Evolutionary conservation across 2,329 filamentous ascomycete genomes (phyloP), one percentile per base, ranked within the genome.

Genomic region (Colletotrichum karsti): DNA sequence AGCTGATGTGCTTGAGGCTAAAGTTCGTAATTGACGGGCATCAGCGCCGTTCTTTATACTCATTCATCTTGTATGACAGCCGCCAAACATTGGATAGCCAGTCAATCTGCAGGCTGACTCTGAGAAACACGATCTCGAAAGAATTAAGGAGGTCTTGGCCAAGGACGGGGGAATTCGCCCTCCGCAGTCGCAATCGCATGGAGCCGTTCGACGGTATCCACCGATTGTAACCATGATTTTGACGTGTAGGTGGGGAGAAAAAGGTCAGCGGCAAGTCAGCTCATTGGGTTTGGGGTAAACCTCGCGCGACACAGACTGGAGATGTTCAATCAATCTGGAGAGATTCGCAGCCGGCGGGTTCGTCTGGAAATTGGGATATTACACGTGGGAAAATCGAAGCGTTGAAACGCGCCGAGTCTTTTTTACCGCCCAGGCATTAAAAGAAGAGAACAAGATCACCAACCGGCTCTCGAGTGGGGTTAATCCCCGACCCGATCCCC

Each of bases 141-240:
- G 57, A 51, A 63, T 67, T 56, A 66, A 62, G 63, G 63, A 62
- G 63, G 57, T 62, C 63, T 62, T 66, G 63, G 63, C 57, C 20
- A 10, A 2, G 30, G 26, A 56, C 30, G 33, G 26, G 56, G 30
- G 51, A 15, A n/a, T 50, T 20, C 13, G 20, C 30, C 57, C 57
- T 56, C 48, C 57, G 41, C 57, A 50, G 15, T 39, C n/a, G 22
- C 18, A 26, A 26, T 39, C n/a, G 22, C 18, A 26, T 33, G 12
- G 24, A 26, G 33, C n/a, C 33, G n/a, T 12, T n/a, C 8, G 8
- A 33, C 9, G 3, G n/a, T 41, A 41, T 15, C 58, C 62, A 63
- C 63, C 39, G 33, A 30, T 41, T 39, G 30, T 22, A 10, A 44
- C 15, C 26, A 51, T 63, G 18, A 24, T 50, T 50, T 46, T 33